A percentile compares a stretch with the other conserved stretches of the same genome.
These are phyloP conservation scores for Stephania yunnanensis DNA, from an alignment of 164 flowering plant genomes.

Conservation along the genomic window DNA sequence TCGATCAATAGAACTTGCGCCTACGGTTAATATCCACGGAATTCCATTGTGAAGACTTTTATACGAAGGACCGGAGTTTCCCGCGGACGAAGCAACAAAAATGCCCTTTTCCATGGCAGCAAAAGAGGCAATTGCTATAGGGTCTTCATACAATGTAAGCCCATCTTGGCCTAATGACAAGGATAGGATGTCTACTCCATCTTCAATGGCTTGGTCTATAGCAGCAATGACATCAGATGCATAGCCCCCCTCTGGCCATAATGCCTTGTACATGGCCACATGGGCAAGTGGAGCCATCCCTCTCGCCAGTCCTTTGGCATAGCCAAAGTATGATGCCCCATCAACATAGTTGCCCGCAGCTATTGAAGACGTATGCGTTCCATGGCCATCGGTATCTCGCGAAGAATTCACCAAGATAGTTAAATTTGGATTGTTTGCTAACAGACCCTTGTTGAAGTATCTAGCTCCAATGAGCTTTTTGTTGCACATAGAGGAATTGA, in stretches of 20 bases:
- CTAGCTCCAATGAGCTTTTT: slow-evolving; percentile 70
- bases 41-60: slow-evolving; percentile 48
- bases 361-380: slow-evolving; percentile 66
- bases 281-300: slow-evolving; percentile 63
- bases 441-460: slow-evolving; percentile 52
- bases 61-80: slow-evolving; percentile 57
- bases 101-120: slow-evolving; percentile 56
- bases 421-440: slow-evolving; percentile 30
- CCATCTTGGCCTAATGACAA: slow-evolving; percentile 48
- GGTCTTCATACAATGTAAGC: slow-evolving; percentile 40
- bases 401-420: slow-evolving; percentile 50
- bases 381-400: slow-evolving; percentile 66
- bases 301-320: slow-evolving; percentile 48
- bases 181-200: slow-evolving; percentile 61
- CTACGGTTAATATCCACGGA: slow-evolving; percentile 73
- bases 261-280: slow-evolving; percentile 67
- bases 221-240: slow-evolving; percentile 57
- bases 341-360: slow-evolving; percentile 52
- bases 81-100: slow-evolving; percentile 61
- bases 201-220: slow-evolving; percentile 51
- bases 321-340: slow-evolving; percentile 50
- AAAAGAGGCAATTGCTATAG: slow-evolving; percentile 60
- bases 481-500: slow-evolving; percentile 60
- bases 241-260: slow-evolving; percentile 37
- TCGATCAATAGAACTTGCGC: slow-evolving; percentile 64